Conservation (phyloP, 2,329 filamentous ascomycete genomes). For the Fusarium sp. region DNA sequence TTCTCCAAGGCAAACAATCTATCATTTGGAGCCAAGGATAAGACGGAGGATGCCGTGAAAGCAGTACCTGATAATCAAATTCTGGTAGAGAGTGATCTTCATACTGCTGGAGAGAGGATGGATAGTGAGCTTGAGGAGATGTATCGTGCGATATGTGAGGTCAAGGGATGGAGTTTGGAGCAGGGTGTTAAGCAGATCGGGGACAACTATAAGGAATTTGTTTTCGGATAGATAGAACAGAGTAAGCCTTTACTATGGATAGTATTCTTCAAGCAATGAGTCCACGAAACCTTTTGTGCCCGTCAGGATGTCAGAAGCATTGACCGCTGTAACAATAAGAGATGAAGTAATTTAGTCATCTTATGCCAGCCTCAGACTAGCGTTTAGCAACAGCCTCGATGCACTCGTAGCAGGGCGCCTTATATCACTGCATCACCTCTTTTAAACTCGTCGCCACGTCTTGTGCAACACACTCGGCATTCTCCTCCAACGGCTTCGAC, state of each 20-base stretch:
- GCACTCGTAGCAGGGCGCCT: too few species aligned
- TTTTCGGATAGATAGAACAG: constrained; percentile 63
- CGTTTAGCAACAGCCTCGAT: too few species aligned
- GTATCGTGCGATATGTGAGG: constrained; percentile 74
- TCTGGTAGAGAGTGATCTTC: constrained; percentile 86
- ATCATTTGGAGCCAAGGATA: constrained; percentile 57
- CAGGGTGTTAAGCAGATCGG: constrained; percentile 74
- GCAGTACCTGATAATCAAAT: constrained; percentile 79
- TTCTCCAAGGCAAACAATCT: constrained; percentile 87
- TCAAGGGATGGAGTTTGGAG: constrained; percentile 79
- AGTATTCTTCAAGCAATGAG: too few species aligned
- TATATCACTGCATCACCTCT: too few species aligned
- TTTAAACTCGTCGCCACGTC: background rate
- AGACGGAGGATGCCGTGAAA: constrained; percentile 72
- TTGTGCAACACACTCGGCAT: background rate
- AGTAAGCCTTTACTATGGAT: background rate
- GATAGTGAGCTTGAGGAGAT: constrained; percentile 79
- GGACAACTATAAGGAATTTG: constrained; percentile 79
- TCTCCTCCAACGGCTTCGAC: fast-evolving
- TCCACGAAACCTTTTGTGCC: too few species aligned
- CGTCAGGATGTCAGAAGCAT: too few species aligned
- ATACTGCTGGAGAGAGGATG: constrained; percentile 82
- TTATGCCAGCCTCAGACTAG: too few species aligned
- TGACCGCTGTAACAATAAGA: too few species aligned
- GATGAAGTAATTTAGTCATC: too few species aligned